Conservation (phyloP, 2,329 filamentous ascomycete species). For the Colletotrichum musae region DNA sequence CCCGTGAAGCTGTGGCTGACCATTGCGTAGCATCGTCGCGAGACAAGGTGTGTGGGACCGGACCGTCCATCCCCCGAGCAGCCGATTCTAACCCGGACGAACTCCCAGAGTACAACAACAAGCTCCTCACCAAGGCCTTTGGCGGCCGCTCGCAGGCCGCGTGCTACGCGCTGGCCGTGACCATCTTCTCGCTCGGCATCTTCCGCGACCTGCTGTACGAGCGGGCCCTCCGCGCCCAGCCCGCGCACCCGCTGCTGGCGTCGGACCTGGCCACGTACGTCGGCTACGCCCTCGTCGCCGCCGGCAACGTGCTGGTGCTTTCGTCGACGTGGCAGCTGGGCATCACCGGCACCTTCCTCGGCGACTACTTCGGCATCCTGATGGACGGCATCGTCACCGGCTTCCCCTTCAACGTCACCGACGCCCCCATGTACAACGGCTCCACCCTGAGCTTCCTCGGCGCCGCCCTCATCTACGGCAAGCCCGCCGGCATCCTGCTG, state of each 20-base stretch:
- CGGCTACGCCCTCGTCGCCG: slow-evolving; percentile 79
- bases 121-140: slow-evolving; percentile 89
- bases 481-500: slow-evolving; percentile 86
- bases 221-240: slow-evolving; percentile 81
- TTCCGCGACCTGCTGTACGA: slow-evolving; percentile 92
- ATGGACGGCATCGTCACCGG: slow-evolving; percentile 96
- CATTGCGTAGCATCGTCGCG: slow-evolving; percentile 77
- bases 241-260: slow-evolving; percentile 80
- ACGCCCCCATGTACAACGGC: slow-evolving; percentile 97
- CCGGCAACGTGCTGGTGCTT: slow-evolving; percentile 88
- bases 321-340: slow-evolving; percentile 93
- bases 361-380: slow-evolving; percentile 98
- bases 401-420: slow-evolving; percentile 94
- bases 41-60: slow-evolving; percentile 74
- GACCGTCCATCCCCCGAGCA: not conserved
- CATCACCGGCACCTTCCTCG: slow-evolving; percentile 94
- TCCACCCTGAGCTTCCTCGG: slow-evolving; percentile 94
- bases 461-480: slow-evolving; percentile 86
- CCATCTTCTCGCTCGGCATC: slow-evolving; percentile 93
- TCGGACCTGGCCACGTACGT: slow-evolving; percentile 71
- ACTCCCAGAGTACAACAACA: slow-evolving; percentile 87
- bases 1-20: slow-evolving; percentile 52
- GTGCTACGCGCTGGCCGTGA: slow-evolving; percentile 90
- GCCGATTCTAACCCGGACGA: slow-evolving; percentile 24
- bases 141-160: slow-evolving; percentile 82